Base-by-base conservation (phyloP, 257 asterid species). In the Prunella vulgaris region DNA sequence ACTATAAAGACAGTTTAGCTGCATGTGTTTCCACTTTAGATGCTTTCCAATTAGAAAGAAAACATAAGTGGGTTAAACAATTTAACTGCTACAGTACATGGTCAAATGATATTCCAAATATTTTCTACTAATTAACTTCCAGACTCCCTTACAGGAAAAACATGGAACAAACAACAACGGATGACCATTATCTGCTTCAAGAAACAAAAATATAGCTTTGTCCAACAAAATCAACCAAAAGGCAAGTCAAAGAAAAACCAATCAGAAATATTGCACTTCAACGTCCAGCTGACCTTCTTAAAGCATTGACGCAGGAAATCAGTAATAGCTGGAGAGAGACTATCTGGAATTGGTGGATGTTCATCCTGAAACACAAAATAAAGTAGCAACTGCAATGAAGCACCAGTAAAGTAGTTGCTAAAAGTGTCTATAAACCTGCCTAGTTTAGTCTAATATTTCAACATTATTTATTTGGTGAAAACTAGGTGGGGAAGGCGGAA, bases 221-320 rank as follows among this genome's bases (percentile, higher is more conserved):
- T 15, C 76, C 51, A 15, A 68, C 27, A 49, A 56, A 70, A 68
- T 14, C 40, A 30, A 53, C 60, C 9, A 52, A n/a, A 32, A 28
- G 22, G 33, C 28, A 53, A 61, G 69, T 22, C 58, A 61, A 37
- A 32, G 49, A 69, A 68, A 32, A 38, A 33, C 15, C 57, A 63
- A 52, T 27, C 35, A 69, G 10, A 63, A 10, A 52, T 24, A 70
- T 33, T 40, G 38, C 57, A 25, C 32, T 18, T 33, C 13, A 66
- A 30, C 69, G 73, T 70, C 32, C 80, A 64, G 46, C 87, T 76
- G 69, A 86, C 92, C 92, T 86, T 86, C 80, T 84, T 82, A 80
- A 86, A 86, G 79, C 92, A 86, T 62, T 86, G 92, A 22, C 79
- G 83, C 68, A 86, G 80, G 72, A 86, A 86, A 80, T 86, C 89